Percentiles rank a stretch among this genome's conserved stretches.
These are phyloP conservation scores for Triadica sebifera DNA, from an alignment of 345 rosid genomes.

Conservation along the genomic window DNA sequence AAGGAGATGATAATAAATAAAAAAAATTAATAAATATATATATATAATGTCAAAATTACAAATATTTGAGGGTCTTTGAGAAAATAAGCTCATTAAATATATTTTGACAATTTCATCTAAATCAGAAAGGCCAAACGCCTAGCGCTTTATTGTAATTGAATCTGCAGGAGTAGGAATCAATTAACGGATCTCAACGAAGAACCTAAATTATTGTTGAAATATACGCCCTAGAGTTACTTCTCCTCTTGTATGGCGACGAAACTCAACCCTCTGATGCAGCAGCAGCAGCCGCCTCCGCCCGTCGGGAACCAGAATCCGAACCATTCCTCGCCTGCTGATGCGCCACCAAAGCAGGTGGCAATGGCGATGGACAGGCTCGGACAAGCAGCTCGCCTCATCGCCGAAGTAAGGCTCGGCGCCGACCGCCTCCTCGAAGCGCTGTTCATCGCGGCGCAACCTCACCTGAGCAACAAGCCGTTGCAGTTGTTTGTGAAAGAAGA, in stretches of 20 bases:
- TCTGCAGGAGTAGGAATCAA: neutral
- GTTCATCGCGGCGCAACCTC: slow-evolving; percentile 65
- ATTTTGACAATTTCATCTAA: no score
- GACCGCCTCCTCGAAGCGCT: slow-evolving; percentile 92
- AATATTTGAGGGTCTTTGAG: no score
- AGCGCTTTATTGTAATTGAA: no score
- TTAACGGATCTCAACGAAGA: neutral
- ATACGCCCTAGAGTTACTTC: neutral
- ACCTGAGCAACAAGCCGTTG: slow-evolving; percentile 55
- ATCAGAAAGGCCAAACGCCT: no score
- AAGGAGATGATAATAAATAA: no score
- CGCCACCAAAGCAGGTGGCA: slow-evolving; percentile 97
- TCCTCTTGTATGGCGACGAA: slow-evolving; percentile 16
- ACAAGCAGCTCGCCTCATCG: slow-evolving; percentile 82
- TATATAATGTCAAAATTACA: no score
- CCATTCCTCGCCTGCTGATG: slow-evolving; percentile 44
- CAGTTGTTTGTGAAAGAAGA: slow-evolving; percentile 69
- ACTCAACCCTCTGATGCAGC: slow-evolving; percentile 26
- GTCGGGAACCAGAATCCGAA: slow-evolving; percentile 27
- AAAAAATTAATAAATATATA: no score
- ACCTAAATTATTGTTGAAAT: neutral
- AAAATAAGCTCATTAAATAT: no score
- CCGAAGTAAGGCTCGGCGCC: slow-evolving; percentile 82
- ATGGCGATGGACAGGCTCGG: slow-evolving; percentile 88
- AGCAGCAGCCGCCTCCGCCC: slow-evolving; percentile 24